These are phyloP conservation scores for Conticribra weissflogii DNA, from an alignment of 108 stramenopile genomes.

Conservation along the genomic window DNA sequence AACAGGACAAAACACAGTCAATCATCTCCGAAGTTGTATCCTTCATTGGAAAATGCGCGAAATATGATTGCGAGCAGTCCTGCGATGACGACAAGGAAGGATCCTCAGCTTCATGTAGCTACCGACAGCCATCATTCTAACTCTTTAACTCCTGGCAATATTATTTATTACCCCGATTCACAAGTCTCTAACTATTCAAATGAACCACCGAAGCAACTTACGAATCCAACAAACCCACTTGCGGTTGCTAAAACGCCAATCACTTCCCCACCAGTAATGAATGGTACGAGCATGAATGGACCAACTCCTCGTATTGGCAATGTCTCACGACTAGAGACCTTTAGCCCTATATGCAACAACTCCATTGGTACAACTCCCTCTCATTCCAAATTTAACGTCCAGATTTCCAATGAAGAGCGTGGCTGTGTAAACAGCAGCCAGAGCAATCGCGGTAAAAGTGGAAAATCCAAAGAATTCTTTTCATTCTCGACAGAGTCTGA, in stretches of 20 bases:
- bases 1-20: neutral
- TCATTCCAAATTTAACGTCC: too few species aligned
- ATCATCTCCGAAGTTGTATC: neutral
- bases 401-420: neutral
- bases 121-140: neutral
- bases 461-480: neutral
- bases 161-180: too few species aligned
- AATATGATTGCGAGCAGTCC: conserved; percentile 3
- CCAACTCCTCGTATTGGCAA: neutral
- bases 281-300: neutral
- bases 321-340: too few species aligned
- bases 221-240: neutral
- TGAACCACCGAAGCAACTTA: neutral
- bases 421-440: neutral
- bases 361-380: neutral
- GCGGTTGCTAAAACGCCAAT: neutral
- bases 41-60: conserved; percentile 3
- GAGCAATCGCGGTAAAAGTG: neutral
- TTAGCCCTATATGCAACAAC: too few species aligned
- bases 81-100: neutral
- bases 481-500: neutral
- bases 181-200: too few species aligned
- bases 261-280: neutral
- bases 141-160: too few species aligned
- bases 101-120: neutral